Base-by-base conservation (phyloP, 352 stramenopile genomes). In the Globisporangium cystogenes region DNA sequence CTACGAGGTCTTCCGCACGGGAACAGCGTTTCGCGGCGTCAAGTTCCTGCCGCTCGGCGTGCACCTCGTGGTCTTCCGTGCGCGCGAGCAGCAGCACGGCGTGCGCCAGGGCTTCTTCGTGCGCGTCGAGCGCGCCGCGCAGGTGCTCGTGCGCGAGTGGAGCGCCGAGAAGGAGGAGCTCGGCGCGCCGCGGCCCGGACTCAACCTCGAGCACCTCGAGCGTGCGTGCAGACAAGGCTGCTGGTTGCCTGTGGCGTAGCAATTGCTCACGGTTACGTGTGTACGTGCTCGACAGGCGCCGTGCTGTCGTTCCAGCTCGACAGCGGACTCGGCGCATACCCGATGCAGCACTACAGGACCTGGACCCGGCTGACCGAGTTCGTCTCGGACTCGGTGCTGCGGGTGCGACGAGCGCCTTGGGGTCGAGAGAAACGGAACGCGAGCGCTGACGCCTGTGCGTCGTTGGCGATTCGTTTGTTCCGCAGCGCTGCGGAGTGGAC, bases 51-150 rank as follows among this genome's bases (percentile, higher is more conserved):
- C 84, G 40, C 46, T 88, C 20, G 84, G 84, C 35, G 53, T 92
- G 23, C 84, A 95, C 58, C 86, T 95, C 40, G 80, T 95, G 4
- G 64, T 95, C 18, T 95, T 90, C 60, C 76, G 79, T 11, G 77
- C 84, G 18, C 69, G 67, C 8, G 79, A 90, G 49, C 80, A 91
- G 36, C 77, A 90, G 47, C 78, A 93, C 42, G 82, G 82, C 36
- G 85, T 93, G 11, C 80, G 84, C 3, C 82, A 95, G 56, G 82
- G 82, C 14, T 93, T 95, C 53, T 95, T 95, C 53, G 33, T 93
- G 0, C 56, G 83, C 37, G 59, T 95, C 14, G 57, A 82, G 60
- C 56, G 62, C 35, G 67, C 86, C 36, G 62, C 64, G 4, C 80
- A 95, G 36, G 70, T 93, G 21, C 49, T 91, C 43, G 77, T 88